A percentile compares a stretch with the other conserved stretches of the same genome.
Evolutionary conservation across 2,329 filamentous ascomycete genomes (phyloP).

Genomic region (Biscogniauxia sp.): DNA sequence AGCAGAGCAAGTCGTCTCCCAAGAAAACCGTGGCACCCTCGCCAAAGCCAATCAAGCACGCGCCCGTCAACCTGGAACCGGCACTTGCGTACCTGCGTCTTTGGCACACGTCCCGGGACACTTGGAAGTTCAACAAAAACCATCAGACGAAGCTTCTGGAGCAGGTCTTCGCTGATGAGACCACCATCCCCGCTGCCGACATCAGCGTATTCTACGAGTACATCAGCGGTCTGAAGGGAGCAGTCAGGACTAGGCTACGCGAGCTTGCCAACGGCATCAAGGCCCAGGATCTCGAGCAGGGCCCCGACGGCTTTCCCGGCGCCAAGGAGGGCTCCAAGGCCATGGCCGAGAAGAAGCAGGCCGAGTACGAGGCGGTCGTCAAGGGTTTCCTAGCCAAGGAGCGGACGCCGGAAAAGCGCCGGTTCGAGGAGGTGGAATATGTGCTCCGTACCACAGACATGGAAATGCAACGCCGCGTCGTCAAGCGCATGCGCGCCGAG

Average conservation of each 20-base stretch:
- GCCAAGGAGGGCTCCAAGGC: conserved; percentile 35
- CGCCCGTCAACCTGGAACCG: conserved; percentile 52
- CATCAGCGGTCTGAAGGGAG: conserved; percentile 74
- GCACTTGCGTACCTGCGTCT: conserved; percentile 74
- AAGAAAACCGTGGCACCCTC: conserved; percentile 36
- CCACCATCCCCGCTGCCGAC: conserved; percentile 67
- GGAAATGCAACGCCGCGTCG: conserved; percentile 52
- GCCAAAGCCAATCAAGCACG: conserved; percentile 28
- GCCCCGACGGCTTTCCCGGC: conserved; percentile 47
- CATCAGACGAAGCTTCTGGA: conserved; percentile 83
- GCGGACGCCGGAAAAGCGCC: conserved; percentile 42
- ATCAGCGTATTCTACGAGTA: conserved; percentile 72
- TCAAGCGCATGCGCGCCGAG: conserved; percentile 64
- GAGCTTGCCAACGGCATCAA: conserved; percentile 64
- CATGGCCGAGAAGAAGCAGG: conserved; percentile 47
- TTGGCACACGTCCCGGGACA: conserved; percentile 66
- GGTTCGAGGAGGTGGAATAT: conserved; percentile 53
- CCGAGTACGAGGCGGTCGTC: conserved; percentile 57
- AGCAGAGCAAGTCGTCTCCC: conserved; percentile 34
- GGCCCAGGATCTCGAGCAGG: conserved; percentile 53
- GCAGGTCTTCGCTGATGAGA: conserved; percentile 70
- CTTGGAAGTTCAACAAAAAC: conserved; percentile 97
- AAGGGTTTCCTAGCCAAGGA: conserved; percentile 40
- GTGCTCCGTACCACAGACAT: conserved; percentile 48
- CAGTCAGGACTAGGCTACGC: conserved; percentile 65